These are phyloP conservation scores for Diplogelasinospora grovesii DNA, from an alignment of 495 filamentous ascomycete genomes.

Conservation along the genomic window DNA sequence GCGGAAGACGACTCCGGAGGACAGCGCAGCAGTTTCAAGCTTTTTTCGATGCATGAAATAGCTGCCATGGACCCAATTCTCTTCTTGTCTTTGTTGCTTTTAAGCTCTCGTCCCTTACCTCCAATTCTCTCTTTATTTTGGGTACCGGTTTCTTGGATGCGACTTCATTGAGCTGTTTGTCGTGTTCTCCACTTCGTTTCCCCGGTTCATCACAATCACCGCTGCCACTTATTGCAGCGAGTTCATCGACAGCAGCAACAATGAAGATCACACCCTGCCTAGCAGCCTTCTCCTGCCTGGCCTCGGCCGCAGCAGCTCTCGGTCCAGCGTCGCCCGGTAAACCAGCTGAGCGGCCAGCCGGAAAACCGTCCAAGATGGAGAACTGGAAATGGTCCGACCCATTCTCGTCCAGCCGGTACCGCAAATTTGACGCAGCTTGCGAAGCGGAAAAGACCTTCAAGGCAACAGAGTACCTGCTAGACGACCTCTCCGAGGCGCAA, in stretches of 20 bases:
- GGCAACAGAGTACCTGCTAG: constrained; percentile 25
- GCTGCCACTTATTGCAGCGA: neutral
- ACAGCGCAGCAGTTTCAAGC: constrained; percentile 22
- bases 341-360: constrained; percentile 11
- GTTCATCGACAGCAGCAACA: neutral
- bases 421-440: constrained; percentile 19
- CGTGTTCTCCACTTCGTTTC: too few species aligned
- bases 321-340: constrained; percentile 15
- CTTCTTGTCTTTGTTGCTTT: neutral
- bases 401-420: constrained; percentile 11
- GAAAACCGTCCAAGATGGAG: constrained; percentile 16
- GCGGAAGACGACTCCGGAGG: constrained; percentile 29
- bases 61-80: constrained; percentile 3
- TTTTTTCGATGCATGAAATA: constrained; percentile 7
- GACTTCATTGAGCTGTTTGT: neutral
- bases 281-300: constrained; percentile 11
- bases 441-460: constrained; percentile 14
- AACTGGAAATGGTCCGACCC: constrained; percentile 29
- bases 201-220: neutral
- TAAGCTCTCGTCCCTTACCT: neutral
- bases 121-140: neutral
- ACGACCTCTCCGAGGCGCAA: constrained; percentile 22
- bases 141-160: neutral
- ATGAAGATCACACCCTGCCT: constrained; percentile 21
- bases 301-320: constrained; percentile 14